Evolutionary conservation across 345 rosid species (phyloP), one percentile per base, ranked within the genome.

Genomic region (Melastoma malabathricum): DNA sequence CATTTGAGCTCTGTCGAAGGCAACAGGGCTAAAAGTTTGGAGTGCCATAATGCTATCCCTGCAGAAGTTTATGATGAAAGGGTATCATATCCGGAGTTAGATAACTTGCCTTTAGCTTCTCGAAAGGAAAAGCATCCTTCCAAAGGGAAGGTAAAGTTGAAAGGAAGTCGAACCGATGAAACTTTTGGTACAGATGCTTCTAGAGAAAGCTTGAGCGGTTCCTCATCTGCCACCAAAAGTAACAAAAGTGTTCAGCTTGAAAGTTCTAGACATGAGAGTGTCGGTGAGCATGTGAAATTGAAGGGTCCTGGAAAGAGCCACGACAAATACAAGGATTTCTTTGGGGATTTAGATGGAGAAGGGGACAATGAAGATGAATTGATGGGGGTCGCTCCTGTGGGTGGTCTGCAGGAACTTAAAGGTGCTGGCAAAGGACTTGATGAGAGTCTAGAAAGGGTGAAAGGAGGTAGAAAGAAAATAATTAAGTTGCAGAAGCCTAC

Each of bases 281-380:
- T 75, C 45, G 31, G 62, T 27, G 75, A 58, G 52, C 71, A 75
- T 20, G 43, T 60, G 52, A 83, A 76, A 70, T 58, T 43, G 25
- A 76, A 70, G 69, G 64, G 65, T 53, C 44, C 47, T 48, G 80
- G 58, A 60, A 82, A 71, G 61, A 66, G 61, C 5, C 83, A 73
- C 23, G 94, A 88, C 57, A 71, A 58, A 45, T 79, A 83, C 59
- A 78, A 62, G 64, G 97, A 81, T n/a, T 79, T 79, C 65, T 81
- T 81, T 64, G 95, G 97, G 57, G 99, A 88, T 47, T 62, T 73
- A 1, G 79, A 74, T 51, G 62, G 71, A 49, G 95, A 83, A 56
- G 90, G 77, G 57, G 94, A 80, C 71, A 77, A 64, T 56, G 75
- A 53, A 18, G 48, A 43, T 18, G 66, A 71, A 62, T 67, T 8